Percentiles rank a stretch among this genome's conserved stretches.
These are phyloP conservation scores for Cryptococcus amylolentus DNA, from an alignment of 1,284 basidiomycete species.

Conservation along the genomic window DNA sequence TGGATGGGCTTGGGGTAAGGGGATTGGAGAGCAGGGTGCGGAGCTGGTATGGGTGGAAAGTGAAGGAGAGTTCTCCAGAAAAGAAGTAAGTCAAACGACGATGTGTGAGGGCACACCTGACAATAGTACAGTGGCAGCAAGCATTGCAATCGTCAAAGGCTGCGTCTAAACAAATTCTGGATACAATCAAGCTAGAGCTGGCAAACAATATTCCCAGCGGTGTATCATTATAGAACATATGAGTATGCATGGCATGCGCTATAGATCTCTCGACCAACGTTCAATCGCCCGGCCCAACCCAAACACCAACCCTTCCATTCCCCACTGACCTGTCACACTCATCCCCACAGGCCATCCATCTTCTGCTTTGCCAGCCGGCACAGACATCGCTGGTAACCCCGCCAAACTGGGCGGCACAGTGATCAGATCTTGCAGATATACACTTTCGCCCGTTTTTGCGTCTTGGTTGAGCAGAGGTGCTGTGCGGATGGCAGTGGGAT, in stretches of 20 bases:
- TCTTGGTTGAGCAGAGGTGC: constrained; percentile 59
- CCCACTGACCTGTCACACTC: constrained; percentile 87
- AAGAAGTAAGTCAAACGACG: constrained; percentile 25
- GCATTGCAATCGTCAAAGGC: constrained; percentile 21
- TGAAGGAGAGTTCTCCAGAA: constrained; percentile 42
- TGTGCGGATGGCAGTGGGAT: constrained; percentile 75
- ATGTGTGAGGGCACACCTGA: constrained; percentile 1
- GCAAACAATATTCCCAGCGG: not conserved
- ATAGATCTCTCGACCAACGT: constrained; percentile 15
- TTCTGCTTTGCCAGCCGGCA: constrained; percentile 59
- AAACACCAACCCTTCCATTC: constrained; percentile 66
- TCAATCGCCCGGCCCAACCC: constrained; percentile 52
- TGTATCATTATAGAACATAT: not conserved
- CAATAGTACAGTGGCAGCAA: constrained; percentile 1
- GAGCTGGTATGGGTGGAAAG: constrained; percentile 52
- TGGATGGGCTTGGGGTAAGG: constrained; percentile 49
- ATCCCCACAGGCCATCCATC: constrained; percentile 83
- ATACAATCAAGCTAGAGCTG: constrained; percentile 14
- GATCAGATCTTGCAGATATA: constrained; percentile 86
- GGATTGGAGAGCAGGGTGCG: constrained; percentile 49
- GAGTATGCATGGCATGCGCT: not conserved
- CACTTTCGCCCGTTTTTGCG: constrained; percentile 32
- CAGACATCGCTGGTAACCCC: constrained; percentile 75
- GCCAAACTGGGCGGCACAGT: constrained; percentile 89
- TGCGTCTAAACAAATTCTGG: constrained; percentile 26